Base-by-base conservation (phyloP, 2,329 filamentous ascomycete genomes). In the Ophiostoma sp. region DNA sequence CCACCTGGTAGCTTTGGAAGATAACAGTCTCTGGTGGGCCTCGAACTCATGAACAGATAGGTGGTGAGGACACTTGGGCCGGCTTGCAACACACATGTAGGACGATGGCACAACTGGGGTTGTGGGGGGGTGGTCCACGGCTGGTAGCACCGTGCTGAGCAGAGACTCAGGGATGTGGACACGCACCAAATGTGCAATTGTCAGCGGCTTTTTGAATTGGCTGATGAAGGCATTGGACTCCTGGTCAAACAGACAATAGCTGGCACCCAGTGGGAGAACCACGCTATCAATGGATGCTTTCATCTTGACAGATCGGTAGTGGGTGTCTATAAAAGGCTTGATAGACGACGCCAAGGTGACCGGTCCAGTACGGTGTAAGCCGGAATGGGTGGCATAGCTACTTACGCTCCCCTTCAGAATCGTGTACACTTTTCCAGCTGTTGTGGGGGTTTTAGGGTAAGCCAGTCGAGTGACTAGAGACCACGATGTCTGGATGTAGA, bases 11-110 rank as follows among this genome's bases (percentile, higher is more conserved):
- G 79, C 74, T 2, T 78, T 79, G 0, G 85, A 85, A 0, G 81
- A 79, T 0, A 85, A 74, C 0, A 87, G 76, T 0, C 76, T 78
- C 71, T 86, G 83, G 68, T 83, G 83, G 0, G 86, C 81, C 33
- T 80, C 78, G 67, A 82, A 88, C 69, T 89, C 87, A 17, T 87
- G 83, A 0, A 80, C 67, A 1, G 81, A 82, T 35, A 86, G 70
- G 0, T 79, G 77, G 0, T 77, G 57, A 0, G 86, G 85, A 65
- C 86, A 87, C 1, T 76, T 76, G 0, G 79, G 76, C 41, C 85
- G 83, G 15, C 78, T 85, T 0, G 86, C 83, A 44, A 87, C 76
- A 0, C 85, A 79, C 7, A 84, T 78, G 71, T 87, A 87, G 0
- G 87, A 89, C 0, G 85, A 83, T 0, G 83, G 86, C 8, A 76